phyloP scores from a whole-genome alignment of 805 yeast genomes.

The Cyberlindnera euphorbiae region DNA sequence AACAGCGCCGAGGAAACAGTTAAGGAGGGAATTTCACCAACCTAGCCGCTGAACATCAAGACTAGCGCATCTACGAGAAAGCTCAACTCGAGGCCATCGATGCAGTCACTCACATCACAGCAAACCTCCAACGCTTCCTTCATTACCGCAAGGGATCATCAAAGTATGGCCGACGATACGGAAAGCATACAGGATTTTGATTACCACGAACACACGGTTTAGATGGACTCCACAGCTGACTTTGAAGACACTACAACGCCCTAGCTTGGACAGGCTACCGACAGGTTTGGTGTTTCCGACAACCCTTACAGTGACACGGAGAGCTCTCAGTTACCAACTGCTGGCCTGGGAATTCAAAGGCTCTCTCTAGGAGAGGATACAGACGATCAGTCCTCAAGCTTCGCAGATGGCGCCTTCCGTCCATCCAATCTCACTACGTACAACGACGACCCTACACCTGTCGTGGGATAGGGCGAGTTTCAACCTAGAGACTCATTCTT shows the following conservation, averaged over 20 bases:
- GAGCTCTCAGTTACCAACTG: too few relatives aligned
- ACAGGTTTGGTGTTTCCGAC: too few relatives aligned
- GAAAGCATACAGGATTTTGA: neutral
- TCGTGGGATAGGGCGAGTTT: constrained; percentile 10
- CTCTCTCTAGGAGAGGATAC: constrained; percentile 9
- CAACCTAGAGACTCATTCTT: neutral
- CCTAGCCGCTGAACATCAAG: constrained; percentile 22
- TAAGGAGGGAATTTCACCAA: constrained; percentile 21
- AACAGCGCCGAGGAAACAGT: neutral
- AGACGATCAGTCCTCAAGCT: too few relatives aligned
- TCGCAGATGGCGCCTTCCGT: too few relatives aligned
- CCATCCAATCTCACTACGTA: constrained; percentile 1
- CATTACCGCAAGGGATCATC: constrained; percentile 20
- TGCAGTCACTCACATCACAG: constrained; percentile 16
- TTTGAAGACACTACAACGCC: too few relatives aligned
- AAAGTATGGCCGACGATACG: neutral
- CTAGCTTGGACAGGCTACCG: too few relatives aligned
- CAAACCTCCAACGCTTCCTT: constrained; percentile 14
- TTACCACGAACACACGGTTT: neutral
- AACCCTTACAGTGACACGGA: too few relatives aligned
- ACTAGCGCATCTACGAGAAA: neutral
- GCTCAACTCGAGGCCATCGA: neutral
- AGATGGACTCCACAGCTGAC: too few relatives aligned
- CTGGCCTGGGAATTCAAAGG: constrained; percentile 5
- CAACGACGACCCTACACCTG: constrained; percentile 23